Conservation (phyloP, 1,284 basidiomycete genomes). For the Ganoderma sinense region DNA sequence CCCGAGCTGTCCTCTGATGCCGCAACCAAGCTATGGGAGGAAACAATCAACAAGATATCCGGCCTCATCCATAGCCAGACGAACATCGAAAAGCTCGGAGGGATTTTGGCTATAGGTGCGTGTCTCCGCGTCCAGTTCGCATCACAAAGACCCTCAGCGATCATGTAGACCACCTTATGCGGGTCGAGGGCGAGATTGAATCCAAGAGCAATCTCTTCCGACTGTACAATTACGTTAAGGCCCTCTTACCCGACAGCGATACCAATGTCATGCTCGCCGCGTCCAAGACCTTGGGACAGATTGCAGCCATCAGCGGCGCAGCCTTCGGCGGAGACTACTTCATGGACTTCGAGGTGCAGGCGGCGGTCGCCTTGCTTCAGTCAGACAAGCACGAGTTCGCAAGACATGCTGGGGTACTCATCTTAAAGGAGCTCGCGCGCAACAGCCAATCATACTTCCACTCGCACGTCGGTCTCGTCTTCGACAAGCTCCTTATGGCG, state of each 20-base stretch:
- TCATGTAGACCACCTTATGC: slow-evolving; percentile 71
- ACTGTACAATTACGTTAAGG: slow-evolving; percentile 92
- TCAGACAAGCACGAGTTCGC: slow-evolving; percentile 79
- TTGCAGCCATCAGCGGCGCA: slow-evolving; percentile 82
- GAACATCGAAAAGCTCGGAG: slow-evolving; percentile 80
- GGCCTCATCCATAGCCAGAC: slow-evolving; percentile 85
- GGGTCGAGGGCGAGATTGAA: slow-evolving; percentile 77
- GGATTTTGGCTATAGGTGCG: slow-evolving; percentile 83
- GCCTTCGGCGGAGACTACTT: slow-evolving; percentile 83
- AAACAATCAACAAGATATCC: slow-evolving; percentile 83
- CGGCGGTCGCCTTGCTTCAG: slow-evolving; percentile 82
- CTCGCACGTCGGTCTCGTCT: slow-evolving; percentile 84
- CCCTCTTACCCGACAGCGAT: slow-evolving; percentile 84
- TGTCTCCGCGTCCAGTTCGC: slow-evolving; percentile 10
- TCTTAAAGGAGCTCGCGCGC: slow-evolving; percentile 90
- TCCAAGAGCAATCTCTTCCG: slow-evolving; percentile 82
- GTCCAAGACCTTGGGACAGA: slow-evolving; percentile 85
- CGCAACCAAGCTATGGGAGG: slow-evolving; percentile 82
- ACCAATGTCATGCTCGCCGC: slow-evolving; percentile 90
- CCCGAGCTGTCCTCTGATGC: slow-evolving; percentile 82
- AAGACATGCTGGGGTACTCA: slow-evolving; percentile 86
- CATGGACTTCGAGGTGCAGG: slow-evolving; percentile 86
- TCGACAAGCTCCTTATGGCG: slow-evolving; percentile 92
- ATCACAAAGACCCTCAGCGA: neutral
- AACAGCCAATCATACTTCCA: slow-evolving; percentile 89